phyloP scores from a whole-genome alignment of 2,329 filamentous ascomycete species.

The Fusarium sp. region DNA sequence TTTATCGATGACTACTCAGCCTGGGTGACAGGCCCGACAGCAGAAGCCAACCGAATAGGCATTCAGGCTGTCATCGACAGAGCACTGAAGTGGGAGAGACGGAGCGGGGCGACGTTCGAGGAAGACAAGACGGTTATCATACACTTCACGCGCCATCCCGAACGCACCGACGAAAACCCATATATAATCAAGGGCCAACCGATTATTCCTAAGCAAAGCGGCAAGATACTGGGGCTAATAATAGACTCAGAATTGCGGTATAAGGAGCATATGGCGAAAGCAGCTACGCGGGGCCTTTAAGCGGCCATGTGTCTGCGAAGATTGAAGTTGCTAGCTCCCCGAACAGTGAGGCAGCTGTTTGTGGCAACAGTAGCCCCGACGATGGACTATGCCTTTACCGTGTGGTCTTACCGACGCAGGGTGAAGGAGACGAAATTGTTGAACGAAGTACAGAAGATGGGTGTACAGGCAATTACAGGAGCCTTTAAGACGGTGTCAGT shows the following conservation, averaged over 20 bases:
- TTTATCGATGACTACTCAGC: constrained; percentile 3
- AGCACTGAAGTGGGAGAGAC: background rate
- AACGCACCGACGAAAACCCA: background rate
- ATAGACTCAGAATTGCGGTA: background rate
- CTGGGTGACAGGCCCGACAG: background rate
- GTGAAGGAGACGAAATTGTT: too few species aligned
- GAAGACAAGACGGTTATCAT: background rate
- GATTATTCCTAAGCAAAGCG: background rate
- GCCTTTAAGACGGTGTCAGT: too few species aligned
- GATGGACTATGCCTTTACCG: too few species aligned
- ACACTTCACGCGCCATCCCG: background rate
- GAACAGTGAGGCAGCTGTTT: too few species aligned
- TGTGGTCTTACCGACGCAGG: too few species aligned
- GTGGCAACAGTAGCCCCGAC: too few species aligned
- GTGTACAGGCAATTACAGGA: too few species aligned
- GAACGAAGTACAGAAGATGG: too few species aligned
- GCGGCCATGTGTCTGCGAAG: too few species aligned
- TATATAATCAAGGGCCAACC: background rate
- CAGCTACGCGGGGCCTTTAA: background rate
- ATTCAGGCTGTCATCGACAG: background rate
- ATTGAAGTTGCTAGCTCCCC: too few species aligned
- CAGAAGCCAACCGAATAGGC: background rate
- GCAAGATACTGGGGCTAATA: background rate
- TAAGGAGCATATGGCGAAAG: background rate
- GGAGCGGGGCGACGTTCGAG: background rate